A percentile compares a stretch with the other conserved stretches of the same genome.
phyloP scores from a whole-genome alignment of 2,329 filamentous ascomycete genomes.

The Endoconidiophora laricicola region DNA sequence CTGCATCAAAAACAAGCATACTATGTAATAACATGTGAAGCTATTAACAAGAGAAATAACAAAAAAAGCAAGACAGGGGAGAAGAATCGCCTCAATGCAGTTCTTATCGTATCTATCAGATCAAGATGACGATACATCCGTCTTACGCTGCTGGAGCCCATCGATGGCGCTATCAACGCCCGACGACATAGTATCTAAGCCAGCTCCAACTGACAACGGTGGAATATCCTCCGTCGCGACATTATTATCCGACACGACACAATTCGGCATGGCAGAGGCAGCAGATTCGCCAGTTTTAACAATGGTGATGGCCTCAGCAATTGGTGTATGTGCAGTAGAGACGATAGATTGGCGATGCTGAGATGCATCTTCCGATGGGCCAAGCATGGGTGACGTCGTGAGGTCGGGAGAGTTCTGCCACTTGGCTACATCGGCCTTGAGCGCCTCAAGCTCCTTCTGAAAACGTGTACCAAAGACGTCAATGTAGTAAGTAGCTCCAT shows the following conservation, averaged over 20 bases:
- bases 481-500: slow-evolving; percentile 94
- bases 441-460: slow-evolving; percentile 82
- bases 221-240: slow-evolving; percentile 5
- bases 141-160: slow-evolving; percentile 8
- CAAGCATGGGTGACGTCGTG: slow-evolving; percentile 13
- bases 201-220: neutral
- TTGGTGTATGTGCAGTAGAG: neutral
- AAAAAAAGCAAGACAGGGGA: neutral
- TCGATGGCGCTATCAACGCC: neutral
- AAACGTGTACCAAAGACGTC: slow-evolving; percentile 94
- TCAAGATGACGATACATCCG: neutral
- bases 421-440: slow-evolving; percentile 76
- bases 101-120: no score
- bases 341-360: neutral
- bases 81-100: neutral
- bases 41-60: neutral
- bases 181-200: slow-evolving; percentile 1
- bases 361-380: neutral
- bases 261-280: neutral
- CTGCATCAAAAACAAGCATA: no score
- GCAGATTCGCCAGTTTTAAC: slow-evolving; percentile 3
- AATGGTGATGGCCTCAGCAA: neutral
- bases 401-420: slow-evolving; percentile 54
- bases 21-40: neutral
- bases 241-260: neutral